Percentiles rank a stretch among this genome's conserved stretches.
These are phyloP conservation scores for Aspergillus eucalypticola DNA, from an alignment of 2,329 filamentous ascomycete genomes.

Conservation along the genomic window DNA sequence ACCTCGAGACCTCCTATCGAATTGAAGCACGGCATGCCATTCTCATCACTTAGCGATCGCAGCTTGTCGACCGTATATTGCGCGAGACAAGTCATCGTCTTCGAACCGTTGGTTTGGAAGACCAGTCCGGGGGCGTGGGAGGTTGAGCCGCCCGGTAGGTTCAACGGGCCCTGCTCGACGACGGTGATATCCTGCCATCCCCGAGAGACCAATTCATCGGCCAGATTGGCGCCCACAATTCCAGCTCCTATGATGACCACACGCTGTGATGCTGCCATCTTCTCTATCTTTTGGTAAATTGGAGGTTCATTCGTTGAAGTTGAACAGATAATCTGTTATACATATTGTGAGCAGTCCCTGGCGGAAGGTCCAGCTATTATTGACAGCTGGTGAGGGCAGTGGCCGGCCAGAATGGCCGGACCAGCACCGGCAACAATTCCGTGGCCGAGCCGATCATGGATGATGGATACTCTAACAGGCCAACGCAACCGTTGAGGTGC, in stretches of 20 bases:
- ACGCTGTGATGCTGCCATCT: constrained; percentile 33
- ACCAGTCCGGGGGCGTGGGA: constrained; percentile 66
- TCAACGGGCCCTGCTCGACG: constrained; percentile 63
- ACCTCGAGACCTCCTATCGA: constrained; percentile 64
- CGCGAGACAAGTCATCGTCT: constrained; percentile 57
- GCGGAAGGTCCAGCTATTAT: no score
- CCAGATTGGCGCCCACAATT: constrained; percentile 65
- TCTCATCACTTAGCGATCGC: constrained; percentile 49
- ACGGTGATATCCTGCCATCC: constrained; percentile 67
- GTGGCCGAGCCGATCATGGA: background rate
- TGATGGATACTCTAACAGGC: no score
- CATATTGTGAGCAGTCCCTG: background rate
- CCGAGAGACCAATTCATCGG: constrained; percentile 62
- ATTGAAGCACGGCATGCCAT: constrained; percentile 57
- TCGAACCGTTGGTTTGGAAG: constrained; percentile 58
- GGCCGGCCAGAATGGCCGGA: background rate
- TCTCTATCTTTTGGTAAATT: no score
- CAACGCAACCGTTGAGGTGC: no score
- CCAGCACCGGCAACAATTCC: background rate
- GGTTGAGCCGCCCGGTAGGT: constrained; percentile 65
- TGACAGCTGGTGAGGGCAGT: background rate
- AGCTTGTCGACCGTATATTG: constrained; percentile 65
- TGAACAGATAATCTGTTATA: background rate
- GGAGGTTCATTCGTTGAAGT: background rate
- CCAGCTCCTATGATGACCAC: constrained; percentile 65